Base-by-base conservation (phyloP, 805 yeast species). In the Babjeviella inositovora region DNA sequence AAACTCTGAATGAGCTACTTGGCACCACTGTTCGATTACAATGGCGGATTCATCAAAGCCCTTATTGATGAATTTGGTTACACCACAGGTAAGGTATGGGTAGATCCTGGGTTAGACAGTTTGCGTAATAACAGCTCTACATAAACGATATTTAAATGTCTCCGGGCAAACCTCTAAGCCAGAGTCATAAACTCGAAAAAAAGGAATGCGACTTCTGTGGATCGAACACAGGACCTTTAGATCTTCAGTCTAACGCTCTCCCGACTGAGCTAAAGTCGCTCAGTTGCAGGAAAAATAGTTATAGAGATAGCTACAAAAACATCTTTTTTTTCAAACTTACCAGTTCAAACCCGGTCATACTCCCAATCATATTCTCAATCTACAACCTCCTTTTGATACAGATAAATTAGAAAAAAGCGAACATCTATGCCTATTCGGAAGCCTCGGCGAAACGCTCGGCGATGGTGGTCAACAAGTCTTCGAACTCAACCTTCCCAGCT, bases 401-500 rank as follows among this genome's bases (percentile, higher is more conserved):
- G n/a, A 16, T n/a, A 8, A 16, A 16, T 8, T 16, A 16, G n/a
- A 16, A 8, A 16, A 16, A 8, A n/a, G n/a, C n/a, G n/a, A 8
- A 16, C n/a, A 16, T 16, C 8, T 16, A n/a, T 23, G 28, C 38
- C n/a, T 68, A 87, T 57, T 87, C 97, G 28, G 93, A 68, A 16
- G 94, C 92, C 52, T 87, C 96, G 32, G 93, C 87, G 56, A 90
- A 90, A 53, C 80, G 72, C 49, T 90, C 97, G 36, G 77, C 65
- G 42, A 90, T 81, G 39, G 57, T 66, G 26, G 70, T 50, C 41
- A 77, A 58, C 41, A 90, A 65, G 39, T 70, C 72, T 35, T 70
- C 79, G 53, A 82, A 87, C 50, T 80, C 84, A 36, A 56, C 67
- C 37, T 62, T 64, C 35, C 76, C 75, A 44, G 65, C 90, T 29